phyloP scores from a whole-genome alignment of 768 basidiomycete genomes.

The Tremella fuciformis region DNA sequence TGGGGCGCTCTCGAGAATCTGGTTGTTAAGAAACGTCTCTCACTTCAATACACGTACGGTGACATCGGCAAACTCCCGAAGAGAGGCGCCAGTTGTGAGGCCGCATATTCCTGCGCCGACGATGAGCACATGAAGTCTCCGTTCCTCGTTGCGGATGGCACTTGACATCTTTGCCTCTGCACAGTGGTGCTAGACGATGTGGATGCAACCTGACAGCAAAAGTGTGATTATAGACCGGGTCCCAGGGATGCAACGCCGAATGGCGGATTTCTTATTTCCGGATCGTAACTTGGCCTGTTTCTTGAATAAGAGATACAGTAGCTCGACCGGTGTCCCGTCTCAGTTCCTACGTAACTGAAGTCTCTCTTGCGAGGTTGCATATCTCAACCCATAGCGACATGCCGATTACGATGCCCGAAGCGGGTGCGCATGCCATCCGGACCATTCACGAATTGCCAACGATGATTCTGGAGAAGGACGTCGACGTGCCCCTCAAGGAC shows the following conservation, averaged over 20 bases:
- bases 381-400: neutral
- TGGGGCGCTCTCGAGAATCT: neutral
- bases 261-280: neutral
- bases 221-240: neutral
- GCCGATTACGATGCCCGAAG: constrained; percentile 14
- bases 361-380: too few species aligned
- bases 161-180: neutral
- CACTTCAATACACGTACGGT: neutral
- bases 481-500: constrained; percentile 30
- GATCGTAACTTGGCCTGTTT: neutral
- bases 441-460: constrained; percentile 8
- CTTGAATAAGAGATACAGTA: too few species aligned
- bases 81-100: neutral
- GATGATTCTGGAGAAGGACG: constrained; percentile 26
- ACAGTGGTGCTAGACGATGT: neutral
- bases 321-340: too few species aligned
- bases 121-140: neutral
- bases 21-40: neutral
- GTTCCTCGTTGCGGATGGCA: neutral
- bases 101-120: neutral
- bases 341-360: too few species aligned
- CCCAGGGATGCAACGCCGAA: neutral
- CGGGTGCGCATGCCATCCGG: constrained; percentile 20
- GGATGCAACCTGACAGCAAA: neutral
- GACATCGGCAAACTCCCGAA: constrained; percentile 1